Percentiles rank a stretch among this genome's conserved stretches.
phyloP scores from a whole-genome alignment of 2,329 filamentous ascomycete species.

The Coniella vitis region DNA sequence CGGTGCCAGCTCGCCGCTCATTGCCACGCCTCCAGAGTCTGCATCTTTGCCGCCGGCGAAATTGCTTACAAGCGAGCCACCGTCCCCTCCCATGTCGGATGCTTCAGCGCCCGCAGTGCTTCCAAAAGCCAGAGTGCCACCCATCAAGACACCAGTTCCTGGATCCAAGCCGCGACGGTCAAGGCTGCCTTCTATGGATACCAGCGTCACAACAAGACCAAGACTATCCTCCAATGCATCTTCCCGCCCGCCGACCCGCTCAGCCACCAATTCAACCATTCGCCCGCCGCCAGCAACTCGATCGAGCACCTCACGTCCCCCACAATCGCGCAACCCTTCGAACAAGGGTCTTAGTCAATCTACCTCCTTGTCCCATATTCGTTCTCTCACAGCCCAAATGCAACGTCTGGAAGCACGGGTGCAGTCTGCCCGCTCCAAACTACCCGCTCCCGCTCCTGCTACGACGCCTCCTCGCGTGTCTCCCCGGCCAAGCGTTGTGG shows the following conservation, averaged over 20 bases:
- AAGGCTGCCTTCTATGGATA: slow-evolving; percentile 49
- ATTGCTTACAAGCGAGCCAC: slow-evolving; percentile 68
- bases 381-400: slow-evolving; percentile 92
- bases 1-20: slow-evolving; percentile 85
- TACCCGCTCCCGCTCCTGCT: slow-evolving; percentile 77
- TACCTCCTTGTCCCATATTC: slow-evolving; percentile 83
- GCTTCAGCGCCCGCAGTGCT: slow-evolving; percentile 57
- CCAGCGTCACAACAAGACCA: slow-evolving; percentile 47
- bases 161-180: slow-evolving; percentile 34
- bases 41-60: slow-evolving; percentile 37
- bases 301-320: slow-evolving; percentile 40
- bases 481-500: slow-evolving; percentile 50
- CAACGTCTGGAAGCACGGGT: slow-evolving; percentile 91
- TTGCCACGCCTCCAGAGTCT: slow-evolving; percentile 70
- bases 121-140: slow-evolving; percentile 28
- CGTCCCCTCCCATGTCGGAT: slow-evolving; percentile 91
- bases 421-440: slow-evolving; percentile 82
- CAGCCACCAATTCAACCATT: slow-evolving; percentile 40
- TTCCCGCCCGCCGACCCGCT: slow-evolving; percentile 27
- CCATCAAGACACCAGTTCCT: slow-evolving; percentile 36
- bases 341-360: slow-evolving; percentile 46
- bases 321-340: slow-evolving; percentile 35
- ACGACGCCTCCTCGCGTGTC: slow-evolving; percentile 73
- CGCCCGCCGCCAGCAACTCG: slow-evolving; percentile 33
- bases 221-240: slow-evolving; percentile 31